A percentile compares a stretch with the other conserved stretches of the same genome.
Conservation (phyloP, 371 early-diverging fungal genomes). For the Mortierella sp. region DNA sequence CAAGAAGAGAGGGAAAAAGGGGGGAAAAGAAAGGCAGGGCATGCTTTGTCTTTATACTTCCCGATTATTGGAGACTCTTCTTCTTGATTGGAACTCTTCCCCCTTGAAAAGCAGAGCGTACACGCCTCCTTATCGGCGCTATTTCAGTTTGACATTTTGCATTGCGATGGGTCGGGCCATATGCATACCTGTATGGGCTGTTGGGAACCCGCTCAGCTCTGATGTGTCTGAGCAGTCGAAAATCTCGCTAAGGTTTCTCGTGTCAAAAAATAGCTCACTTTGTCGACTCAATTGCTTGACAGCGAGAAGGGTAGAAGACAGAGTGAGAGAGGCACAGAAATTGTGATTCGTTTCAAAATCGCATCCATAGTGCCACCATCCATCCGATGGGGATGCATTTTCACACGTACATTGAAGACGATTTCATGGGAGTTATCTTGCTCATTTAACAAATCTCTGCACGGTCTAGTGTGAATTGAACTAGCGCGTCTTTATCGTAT, state of each 20-base stretch:
- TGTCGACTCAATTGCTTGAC: neutral
- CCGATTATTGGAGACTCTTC: too few relatives aligned
- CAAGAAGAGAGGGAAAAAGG: too few relatives aligned
- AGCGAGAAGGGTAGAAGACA: too few relatives aligned
- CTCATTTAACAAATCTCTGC: too few relatives aligned
- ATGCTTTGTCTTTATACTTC: neutral
- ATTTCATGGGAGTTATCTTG: too few relatives aligned
- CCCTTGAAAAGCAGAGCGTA: too few relatives aligned
- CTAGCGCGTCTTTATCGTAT: too few relatives aligned
- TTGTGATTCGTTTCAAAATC: neutral
- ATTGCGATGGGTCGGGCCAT: neutral
- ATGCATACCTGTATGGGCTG: neutral
- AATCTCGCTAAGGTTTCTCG: neutral
- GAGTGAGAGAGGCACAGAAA: neutral
- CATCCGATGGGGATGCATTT: neutral
- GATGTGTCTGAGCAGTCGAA: neutral
- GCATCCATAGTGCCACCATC: neutral
- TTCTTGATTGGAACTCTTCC: too few relatives aligned
- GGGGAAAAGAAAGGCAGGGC: neutral
- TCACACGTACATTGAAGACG: too few relatives aligned
- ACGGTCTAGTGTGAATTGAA: too few relatives aligned
- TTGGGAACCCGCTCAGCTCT: neutral
- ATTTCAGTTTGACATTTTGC: neutral
- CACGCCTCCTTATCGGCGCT: neutral
- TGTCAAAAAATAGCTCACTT: neutral